Percentiles rank a stretch among this genome's conserved stretches.
These are phyloP conservation scores for Populus pruinosa DNA, from an alignment of 345 rosid species.

Conservation along the genomic window DNA sequence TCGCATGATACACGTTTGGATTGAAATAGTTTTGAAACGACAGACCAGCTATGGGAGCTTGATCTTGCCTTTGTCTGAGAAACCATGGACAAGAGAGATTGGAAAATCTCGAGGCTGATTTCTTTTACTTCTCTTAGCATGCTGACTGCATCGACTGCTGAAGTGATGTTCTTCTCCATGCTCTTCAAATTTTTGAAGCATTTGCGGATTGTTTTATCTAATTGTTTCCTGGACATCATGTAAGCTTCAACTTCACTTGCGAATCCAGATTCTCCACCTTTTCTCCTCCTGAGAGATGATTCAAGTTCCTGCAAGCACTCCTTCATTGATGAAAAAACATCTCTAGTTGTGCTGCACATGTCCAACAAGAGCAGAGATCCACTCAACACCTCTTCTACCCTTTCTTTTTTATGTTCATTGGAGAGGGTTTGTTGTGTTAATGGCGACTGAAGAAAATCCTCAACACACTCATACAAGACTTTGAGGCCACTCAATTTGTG, in stretches of 20 bases:
- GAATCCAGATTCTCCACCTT: background rate
- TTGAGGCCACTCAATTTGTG: background rate
- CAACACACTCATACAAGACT: background rate
- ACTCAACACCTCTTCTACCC: background rate
- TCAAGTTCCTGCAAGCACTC: slow-evolving; percentile 4
- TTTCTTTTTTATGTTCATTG: background rate
- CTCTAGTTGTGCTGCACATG: background rate
- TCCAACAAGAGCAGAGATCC: slow-evolving; percentile 10
- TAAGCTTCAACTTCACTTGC: slow-evolving; percentile 4
- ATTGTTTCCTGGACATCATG: background rate
- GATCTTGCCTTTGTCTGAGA: background rate
- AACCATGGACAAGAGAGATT: background rate
- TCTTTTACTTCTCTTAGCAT: background rate
- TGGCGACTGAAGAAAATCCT: slow-evolving; percentile 2
- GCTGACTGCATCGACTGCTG: background rate
- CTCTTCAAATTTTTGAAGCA: slow-evolving; percentile 2
- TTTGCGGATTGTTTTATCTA: background rate
- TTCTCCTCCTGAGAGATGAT: slow-evolving; percentile 7
- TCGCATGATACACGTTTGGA: background rate
- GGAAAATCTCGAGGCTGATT: background rate
- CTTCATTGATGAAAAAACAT: slow-evolving; percentile 10
- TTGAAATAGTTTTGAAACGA: background rate
- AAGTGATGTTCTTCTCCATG: background rate
- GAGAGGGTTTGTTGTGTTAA: background rate
- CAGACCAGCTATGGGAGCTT: background rate